Conservation (phyloP, 2,329 filamentous ascomycete genomes). For the Aulographum hederae region DNA sequence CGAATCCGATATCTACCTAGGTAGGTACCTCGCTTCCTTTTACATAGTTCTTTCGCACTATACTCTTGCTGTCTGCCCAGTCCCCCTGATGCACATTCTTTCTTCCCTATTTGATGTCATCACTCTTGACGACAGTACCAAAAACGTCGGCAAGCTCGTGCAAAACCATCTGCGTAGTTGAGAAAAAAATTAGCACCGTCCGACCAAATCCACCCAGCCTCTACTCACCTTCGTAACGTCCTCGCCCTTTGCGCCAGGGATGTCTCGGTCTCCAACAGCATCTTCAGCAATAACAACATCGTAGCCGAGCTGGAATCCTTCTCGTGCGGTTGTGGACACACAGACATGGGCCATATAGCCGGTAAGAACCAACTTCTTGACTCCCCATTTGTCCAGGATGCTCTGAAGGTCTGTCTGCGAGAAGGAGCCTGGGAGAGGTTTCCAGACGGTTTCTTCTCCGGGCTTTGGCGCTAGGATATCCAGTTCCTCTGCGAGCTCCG, state of each 20-base stretch:
- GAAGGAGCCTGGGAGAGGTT: constrained; percentile 41
- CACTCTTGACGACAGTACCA: constrained; percentile 37
- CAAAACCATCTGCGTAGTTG: constrained; percentile 13
- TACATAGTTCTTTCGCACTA: too few species aligned
- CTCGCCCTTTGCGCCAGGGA: constrained; percentile 40
- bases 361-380: constrained; percentile 41
- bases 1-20: too few species aligned
- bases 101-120: constrained; percentile 28
- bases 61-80: too few species aligned
- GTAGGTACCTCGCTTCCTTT: too few species aligned
- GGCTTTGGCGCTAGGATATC: constrained; percentile 35
- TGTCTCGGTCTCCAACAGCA: constrained; percentile 46
- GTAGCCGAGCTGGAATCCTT: constrained; percentile 41
- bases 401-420: constrained; percentile 40
- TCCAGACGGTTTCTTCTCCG: constrained; percentile 37
- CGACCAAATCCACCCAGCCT: constrained; percentile 3
- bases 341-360: constrained; percentile 51
- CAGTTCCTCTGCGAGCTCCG: constrained; percentile 41
- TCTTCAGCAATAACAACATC: constrained; percentile 44
- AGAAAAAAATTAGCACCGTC: constrained; percentile 3
- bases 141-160: constrained; percentile 45
- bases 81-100: too few species aligned
- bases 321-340: constrained; percentile 42
- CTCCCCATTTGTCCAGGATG: constrained; percentile 29
- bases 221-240: constrained; percentile 27